Evolutionary conservation across 2,329 filamentous ascomycete species (phyloP).

Genomic region (Cryphonectria parasitica): DNA sequence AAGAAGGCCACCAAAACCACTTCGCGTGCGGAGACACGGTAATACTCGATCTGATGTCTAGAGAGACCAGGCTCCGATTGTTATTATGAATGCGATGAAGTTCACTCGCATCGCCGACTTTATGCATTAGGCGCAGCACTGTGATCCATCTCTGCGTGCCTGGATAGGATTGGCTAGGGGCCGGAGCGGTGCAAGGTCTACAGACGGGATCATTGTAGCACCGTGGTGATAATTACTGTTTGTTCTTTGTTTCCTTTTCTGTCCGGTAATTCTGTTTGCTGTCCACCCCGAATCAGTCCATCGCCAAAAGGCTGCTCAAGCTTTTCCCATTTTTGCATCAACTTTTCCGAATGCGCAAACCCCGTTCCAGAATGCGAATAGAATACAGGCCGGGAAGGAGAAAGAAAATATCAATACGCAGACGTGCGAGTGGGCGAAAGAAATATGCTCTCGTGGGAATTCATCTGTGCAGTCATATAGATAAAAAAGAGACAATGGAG

Average conservation of each 20-base stretch:
- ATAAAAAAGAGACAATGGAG: slow-evolving; percentile 40
- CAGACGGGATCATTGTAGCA: background rate
- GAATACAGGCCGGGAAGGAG: slow-evolving; percentile 41
- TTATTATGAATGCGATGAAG: background rate
- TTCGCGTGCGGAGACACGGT: background rate
- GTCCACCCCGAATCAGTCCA: slow-evolving; percentile 29
- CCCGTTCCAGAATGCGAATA: slow-evolving; percentile 39
- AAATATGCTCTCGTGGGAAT: slow-evolving; percentile 33
- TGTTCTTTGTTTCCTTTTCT: slow-evolving; percentile 11
- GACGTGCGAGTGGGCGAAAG: slow-evolving; percentile 29
- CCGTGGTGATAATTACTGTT: background rate
- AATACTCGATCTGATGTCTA: background rate
- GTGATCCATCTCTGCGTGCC: background rate
- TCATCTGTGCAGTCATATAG: slow-evolving; percentile 36
- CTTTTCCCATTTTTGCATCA: slow-evolving; percentile 18
- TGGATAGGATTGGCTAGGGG: background rate
- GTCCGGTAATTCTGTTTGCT: slow-evolving; percentile 31
- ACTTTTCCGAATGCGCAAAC: slow-evolving; percentile 30
- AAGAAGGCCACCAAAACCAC: background rate
- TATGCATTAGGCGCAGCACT: background rate
- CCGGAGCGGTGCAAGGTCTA: background rate
- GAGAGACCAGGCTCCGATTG: background rate
- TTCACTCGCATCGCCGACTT: background rate
- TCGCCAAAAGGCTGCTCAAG: slow-evolving; percentile 23
- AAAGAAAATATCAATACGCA: slow-evolving; percentile 43